Conservation (phyloP, 306 rosid genomes). For the Cicer yamashitae region DNA sequence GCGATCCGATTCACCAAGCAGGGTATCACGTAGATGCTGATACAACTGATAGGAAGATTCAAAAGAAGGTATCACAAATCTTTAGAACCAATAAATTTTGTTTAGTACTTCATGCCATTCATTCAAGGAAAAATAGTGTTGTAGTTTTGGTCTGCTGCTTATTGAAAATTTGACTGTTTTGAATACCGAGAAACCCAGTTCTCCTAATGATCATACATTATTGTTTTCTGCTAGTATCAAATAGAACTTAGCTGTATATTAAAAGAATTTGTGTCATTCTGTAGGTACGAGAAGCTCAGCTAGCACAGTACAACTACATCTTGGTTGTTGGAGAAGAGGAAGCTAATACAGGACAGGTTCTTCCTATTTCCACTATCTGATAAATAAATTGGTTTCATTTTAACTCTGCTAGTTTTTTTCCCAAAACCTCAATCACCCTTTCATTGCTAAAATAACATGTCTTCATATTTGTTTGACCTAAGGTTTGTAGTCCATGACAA, state of each 20-base stretch:
- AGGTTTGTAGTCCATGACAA: not conserved
- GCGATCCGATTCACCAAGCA: slow-evolving; percentile 67
- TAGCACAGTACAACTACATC: slow-evolving; percentile 80
- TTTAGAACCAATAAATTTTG: not conserved
- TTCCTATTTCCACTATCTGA: not conserved
- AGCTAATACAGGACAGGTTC: slow-evolving; percentile 83
- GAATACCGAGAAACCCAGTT: slow-evolving; percentile 23
- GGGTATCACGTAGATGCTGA: slow-evolving; percentile 83
- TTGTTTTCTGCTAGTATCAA: too few species aligned
- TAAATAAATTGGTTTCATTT: slow-evolving; percentile 11
- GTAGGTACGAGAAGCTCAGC: slow-evolving; percentile 88
- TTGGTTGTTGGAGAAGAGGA: slow-evolving; percentile 94
- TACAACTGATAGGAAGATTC: slow-evolving; percentile 79
- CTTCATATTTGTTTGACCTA: slow-evolving; percentile 5
- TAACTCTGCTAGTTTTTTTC: slow-evolving; percentile 11
- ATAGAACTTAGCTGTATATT: too few species aligned
- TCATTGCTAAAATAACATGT: not conserved
- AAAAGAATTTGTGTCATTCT: slow-evolving; percentile 37
- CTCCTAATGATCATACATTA: not conserved
- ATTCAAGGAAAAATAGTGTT: slow-evolving; percentile 11
- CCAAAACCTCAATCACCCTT: not conserved
- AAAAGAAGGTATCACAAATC: slow-evolving; percentile 67
- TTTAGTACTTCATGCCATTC: not conserved
- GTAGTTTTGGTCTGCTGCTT: slow-evolving; percentile 29
- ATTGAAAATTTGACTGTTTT: not conserved